phyloP scores from a whole-genome alignment of 768 basidiomycete genomes.

The Xanthoconium stramineum region DNA sequence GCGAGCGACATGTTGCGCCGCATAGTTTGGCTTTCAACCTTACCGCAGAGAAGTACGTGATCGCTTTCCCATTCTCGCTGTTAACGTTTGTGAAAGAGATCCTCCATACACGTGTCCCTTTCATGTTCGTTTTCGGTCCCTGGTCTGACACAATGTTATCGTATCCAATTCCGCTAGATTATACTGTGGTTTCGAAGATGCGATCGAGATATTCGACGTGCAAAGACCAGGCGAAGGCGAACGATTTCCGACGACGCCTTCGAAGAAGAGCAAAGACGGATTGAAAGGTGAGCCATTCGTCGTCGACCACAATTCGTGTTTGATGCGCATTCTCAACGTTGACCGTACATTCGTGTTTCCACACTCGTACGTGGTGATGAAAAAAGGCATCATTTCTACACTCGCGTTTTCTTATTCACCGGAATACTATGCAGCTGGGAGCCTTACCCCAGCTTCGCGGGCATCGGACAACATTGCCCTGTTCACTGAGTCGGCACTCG shows the following conservation, averaged over 20 bases:
- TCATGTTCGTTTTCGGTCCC: too few species aligned
- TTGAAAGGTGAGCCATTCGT: conserved; percentile 64
- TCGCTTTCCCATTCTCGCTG: neutral
- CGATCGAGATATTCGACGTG: conserved; percentile 84
- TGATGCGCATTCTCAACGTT: neutral
- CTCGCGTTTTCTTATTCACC: conserved; percentile 70
- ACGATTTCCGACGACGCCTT: conserved; percentile 66
- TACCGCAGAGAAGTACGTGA: conserved; percentile 55
- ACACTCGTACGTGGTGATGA: neutral
- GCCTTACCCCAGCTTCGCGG: conserved; percentile 49
- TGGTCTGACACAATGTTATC: too few species aligned
- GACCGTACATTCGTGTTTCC: neutral
- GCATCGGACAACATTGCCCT: conserved; percentile 56
- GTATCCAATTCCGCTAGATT: conserved; percentile 39
- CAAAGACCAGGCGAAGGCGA: conserved; percentile 68
- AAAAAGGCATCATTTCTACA: conserved; percentile 73
- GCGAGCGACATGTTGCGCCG: conserved; percentile 88
- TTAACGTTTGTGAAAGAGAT: too few species aligned
- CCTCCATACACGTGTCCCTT: neutral
- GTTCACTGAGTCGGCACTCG: conserved; percentile 57
- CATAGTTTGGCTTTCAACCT: conserved; percentile 79
- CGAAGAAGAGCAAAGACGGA: conserved; percentile 78
- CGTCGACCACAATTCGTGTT: neutral
- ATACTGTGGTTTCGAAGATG: conserved; percentile 84
- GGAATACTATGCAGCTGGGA: conserved; percentile 79